Evolutionary conservation across 2,329 filamentous ascomycete species (phyloP).

Genomic region (Microthyrium microscopicum): DNA sequence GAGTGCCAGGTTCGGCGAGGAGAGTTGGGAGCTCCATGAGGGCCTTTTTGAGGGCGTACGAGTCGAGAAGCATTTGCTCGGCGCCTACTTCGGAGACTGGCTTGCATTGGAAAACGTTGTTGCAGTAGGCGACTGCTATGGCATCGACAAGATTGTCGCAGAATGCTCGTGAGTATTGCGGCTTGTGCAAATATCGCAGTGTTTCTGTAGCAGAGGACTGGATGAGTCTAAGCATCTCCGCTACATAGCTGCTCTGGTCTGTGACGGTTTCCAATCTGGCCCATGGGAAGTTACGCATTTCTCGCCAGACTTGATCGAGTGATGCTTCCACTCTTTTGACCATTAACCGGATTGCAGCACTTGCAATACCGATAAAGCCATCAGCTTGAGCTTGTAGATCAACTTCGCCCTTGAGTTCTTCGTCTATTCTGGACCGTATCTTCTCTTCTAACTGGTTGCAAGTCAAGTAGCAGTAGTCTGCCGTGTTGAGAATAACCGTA

Average conservation of each 20-base stretch:
- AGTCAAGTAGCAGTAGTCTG: constrained; percentile 92
- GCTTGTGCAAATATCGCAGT: constrained; percentile 63
- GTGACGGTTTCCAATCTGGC: constrained; percentile 82
- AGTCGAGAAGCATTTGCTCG: constrained; percentile 95
- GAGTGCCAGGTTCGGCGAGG: constrained; percentile 39
- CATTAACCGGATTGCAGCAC: constrained; percentile 66
- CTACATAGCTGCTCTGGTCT: constrained; percentile 85
- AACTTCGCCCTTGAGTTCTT: constrained; percentile 55
- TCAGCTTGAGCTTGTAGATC: constrained; percentile 89
- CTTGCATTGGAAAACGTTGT: constrained; percentile 72
- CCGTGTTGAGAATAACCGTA: constrained; percentile 81
- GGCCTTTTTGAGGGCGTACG: constrained; percentile 72
- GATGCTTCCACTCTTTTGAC: constrained; percentile 70
- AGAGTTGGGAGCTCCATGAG: constrained; percentile 54
- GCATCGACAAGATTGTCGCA: constrained; percentile 92
- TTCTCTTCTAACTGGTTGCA: constrained; percentile 88
- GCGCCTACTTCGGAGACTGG: constrained; percentile 89
- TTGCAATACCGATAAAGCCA: constrained; percentile 87
- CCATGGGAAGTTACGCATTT: constrained; percentile 96
- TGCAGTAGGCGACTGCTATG: constrained; percentile 61
- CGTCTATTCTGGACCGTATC: constrained; percentile 78
- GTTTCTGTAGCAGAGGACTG: constrained; percentile 60
- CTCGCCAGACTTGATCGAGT: constrained; percentile 77
- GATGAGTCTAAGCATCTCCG: constrained; percentile 58
- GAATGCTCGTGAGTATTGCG: constrained; percentile 85